A percentile compares a stretch with the other conserved stretches of the same genome.
phyloP scores from a whole-genome alignment of 129 eudicot species.

The Ambrosia artemisiifolia region DNA sequence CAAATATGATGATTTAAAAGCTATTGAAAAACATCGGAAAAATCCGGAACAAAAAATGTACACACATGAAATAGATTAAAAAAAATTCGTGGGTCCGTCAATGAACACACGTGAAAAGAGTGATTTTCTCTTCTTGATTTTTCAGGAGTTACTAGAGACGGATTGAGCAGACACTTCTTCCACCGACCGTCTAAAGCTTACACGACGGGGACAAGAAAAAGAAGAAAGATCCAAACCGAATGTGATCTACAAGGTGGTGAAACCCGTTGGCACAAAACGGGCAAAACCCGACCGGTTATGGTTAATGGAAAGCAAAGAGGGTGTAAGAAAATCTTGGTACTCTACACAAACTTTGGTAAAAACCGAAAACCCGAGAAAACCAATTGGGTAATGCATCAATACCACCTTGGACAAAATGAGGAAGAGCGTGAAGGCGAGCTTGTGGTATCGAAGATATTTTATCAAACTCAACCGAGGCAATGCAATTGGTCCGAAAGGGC shows the following conservation, averaged over 20 bases:
- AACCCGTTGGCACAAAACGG: conserved; percentile 98
- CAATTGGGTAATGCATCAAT: conserved; percentile 99
- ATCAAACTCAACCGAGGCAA: conserved; percentile 94
- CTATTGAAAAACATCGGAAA: too few species aligned
- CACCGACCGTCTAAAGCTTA: conserved; percentile 98
- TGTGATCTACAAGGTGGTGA: conserved; percentile 93
- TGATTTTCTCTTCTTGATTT: not conserved
- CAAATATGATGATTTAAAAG: too few species aligned
- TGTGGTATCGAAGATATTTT: conserved; percentile 93
- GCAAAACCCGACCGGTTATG: conserved; percentile 92
- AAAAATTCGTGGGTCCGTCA: too few species aligned
- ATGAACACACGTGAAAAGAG: not conserved
- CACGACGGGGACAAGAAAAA: conserved; percentile 93
- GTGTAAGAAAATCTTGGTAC: conserved; percentile 92
- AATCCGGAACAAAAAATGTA: too few species aligned
- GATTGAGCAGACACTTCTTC: conserved; percentile 93
- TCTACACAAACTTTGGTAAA: conserved; percentile 93
- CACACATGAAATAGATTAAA: too few species aligned
- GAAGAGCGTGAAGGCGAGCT: conserved; percentile 97
- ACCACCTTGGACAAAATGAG: conserved; percentile 89
- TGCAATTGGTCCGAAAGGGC: conserved; percentile 67
- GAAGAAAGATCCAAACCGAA: conserved; percentile 95
- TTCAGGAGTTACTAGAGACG: conserved; percentile 91
- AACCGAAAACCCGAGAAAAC: conserved; percentile 98
- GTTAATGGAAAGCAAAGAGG: conserved; percentile 89